Base-by-base conservation (phyloP, 495 filamentous ascomycete species). In the Massariosphaeria phaeospora region DNA sequence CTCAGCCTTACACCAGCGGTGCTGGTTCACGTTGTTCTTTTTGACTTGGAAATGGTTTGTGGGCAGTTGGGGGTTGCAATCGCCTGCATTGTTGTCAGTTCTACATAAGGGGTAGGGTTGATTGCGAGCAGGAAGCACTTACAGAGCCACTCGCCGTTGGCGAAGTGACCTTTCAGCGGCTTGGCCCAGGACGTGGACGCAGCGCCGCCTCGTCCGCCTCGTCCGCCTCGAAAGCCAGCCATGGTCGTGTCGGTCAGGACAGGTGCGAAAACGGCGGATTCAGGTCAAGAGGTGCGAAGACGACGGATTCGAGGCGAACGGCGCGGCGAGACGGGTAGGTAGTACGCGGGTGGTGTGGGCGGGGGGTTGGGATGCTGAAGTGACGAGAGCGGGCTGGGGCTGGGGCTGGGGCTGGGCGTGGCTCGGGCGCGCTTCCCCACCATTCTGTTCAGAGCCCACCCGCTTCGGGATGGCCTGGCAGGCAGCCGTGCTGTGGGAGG, bases 11-110 rank as follows among this genome's bases (percentile, higher is more conserved):
- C 56, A 54, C 57, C 57, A 61, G 11, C 45, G 66, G n/a, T 83
- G 82, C 47, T 82, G 73, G 61, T 90, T 88, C 33, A 67, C 62
- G 0, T 79, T 77, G n/a, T 78, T 76, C 53, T 86, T 90, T 64
- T 79, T 86, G 4, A 79, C 79, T 55, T 80, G 74, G 39, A 82
- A 75, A 13, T 76, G 77, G 12, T 73, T 64, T 0, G 85, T 86
- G 7, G 77, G 77, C 0, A 79, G 75, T 8, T 82, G 79, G 13
- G 80, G 79, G 7, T 73, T 67, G 65, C 87, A 90, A 54, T 89
- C 81, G 61, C 86, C 75, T 74, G 46, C 11, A 15, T 8, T 31
- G 12, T 30, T 6, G 24, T 46, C 11, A 29, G 18, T 25, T 12
- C 1, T 35, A 29, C 21, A n/a, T 2, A 10, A 9, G 20, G 7